A percentile compares a stretch with the other conserved stretches of the same genome.
Conservation (phyloP, 441 rosid genomes). For the Erodium moschatum region DNA sequence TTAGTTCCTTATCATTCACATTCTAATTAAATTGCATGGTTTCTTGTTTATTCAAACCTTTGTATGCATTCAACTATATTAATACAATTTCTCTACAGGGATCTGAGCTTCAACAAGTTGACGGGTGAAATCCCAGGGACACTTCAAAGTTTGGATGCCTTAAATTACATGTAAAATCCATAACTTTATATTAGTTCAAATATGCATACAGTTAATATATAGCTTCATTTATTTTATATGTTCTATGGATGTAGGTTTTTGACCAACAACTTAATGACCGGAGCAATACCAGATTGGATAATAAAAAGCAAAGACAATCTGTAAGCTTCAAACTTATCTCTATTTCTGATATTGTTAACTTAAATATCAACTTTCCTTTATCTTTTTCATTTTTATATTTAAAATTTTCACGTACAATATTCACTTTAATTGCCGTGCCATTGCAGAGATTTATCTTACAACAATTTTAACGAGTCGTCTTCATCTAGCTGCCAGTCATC, state of each 20-base stretch:
- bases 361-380: no score
- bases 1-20: conserved; percentile 32
- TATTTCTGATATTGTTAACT: no score
- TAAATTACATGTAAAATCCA: conserved; percentile 30
- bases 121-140: conserved; percentile 39
- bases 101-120: conserved; percentile 66
- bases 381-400: no score
- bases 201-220: neutral
- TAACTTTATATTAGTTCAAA: no score
- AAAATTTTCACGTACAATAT: neutral
- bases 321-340: conserved; percentile 28
- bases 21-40: no score
- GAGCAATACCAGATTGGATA: conserved; percentile 46
- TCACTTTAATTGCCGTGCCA: conserved; percentile 7
- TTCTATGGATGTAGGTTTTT: conserved; percentile 27
- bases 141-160: conserved; percentile 11
- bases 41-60: no score
- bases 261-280: conserved; percentile 56
- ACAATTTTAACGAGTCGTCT: conserved; percentile 51
- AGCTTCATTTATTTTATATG: neutral
- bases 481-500: conserved; percentile 32
- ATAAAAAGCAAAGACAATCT: neutral
- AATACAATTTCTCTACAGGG: conserved; percentile 32
- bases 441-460: conserved; percentile 79
- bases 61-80: no score